Evolutionary conservation across 768 basidiomycete species (phyloP), one percentile per base, ranked within the genome.

Genomic region (Postia placenta): DNA sequence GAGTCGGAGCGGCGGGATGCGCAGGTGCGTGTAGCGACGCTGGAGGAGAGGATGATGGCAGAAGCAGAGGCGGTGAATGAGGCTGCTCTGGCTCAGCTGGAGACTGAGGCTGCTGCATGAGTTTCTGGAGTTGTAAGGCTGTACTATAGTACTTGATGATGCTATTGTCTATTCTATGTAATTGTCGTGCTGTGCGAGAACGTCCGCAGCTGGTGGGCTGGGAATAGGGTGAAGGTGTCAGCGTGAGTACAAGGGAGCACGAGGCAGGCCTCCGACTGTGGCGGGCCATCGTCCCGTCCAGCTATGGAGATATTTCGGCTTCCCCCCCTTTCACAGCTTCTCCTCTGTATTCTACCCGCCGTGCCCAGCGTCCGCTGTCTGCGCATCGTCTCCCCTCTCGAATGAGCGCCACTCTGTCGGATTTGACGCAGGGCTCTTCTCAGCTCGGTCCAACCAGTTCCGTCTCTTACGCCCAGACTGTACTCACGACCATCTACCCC

Each of bases 41-140:
- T 91, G 60, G 94, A 97, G 64, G 94, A 96, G 67, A 81, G 79
- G 69, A 66, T 95, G 56, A 92, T 92, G 85, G 76, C 71, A 4
- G 86, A 91, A 63, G 88, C 87, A 3, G 90, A 91, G 67, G 85
- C 80, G 7, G 58, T 86, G 60, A 91, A 91, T 63, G 88, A 89
- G 55, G 85, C 75, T 22, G 81, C 81, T 19, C 42, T 44, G 26
- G 82, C 80, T 24, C 78, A 78, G 63, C 76, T 80, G 75, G 81
- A 83, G 37, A 17, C 41, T 12, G 48, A 41, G 49, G 47, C 48
- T 7, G 17, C 38, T 39, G 38, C 38, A 39, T 39, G 38, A 39
- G 30, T n/a, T n/a, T n/a, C n/a, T n/a, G n/a, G n/a, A n/a, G n/a
- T 7, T 33, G 30, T 33, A 33, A 7, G 30, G 30, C 30, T 33